Evolutionary conservation across 1,284 basidiomycete species (phyloP).

Genomic region (Rhizopogon hawkerae): DNA sequence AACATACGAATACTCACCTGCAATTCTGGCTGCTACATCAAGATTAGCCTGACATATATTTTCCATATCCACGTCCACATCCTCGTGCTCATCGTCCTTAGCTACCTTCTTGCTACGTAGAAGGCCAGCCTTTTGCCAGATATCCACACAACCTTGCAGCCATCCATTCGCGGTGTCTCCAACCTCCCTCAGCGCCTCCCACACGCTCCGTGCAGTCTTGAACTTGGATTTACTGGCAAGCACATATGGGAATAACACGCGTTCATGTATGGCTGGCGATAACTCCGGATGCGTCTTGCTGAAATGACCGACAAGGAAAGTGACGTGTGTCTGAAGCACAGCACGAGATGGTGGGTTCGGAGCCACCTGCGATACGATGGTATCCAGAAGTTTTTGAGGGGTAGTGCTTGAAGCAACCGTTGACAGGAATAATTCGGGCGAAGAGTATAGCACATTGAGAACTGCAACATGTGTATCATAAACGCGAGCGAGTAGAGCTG

Average conservation of each 20-base stretch:
- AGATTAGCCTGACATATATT: conserved; percentile 46
- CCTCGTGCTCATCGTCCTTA: conserved; percentile 27
- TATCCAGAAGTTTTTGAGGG: conserved; percentile 37
- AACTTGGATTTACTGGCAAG: conserved; percentile 65
- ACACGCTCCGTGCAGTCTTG: conserved; percentile 52
- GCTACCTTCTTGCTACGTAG: conserved; percentile 21
- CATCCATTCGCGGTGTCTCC: conserved; percentile 16
- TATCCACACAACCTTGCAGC: conserved; percentile 39
- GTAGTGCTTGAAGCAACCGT: conserved; percentile 25
- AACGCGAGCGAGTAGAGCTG: conserved; percentile 53
- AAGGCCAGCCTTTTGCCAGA: conserved; percentile 27
- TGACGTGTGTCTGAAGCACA: conserved; percentile 51
- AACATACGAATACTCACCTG: conserved; percentile 39
- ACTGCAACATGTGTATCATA: conserved; percentile 58
- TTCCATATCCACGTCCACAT: conserved; percentile 30
- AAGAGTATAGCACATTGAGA: conserved; percentile 57
- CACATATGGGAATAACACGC: conserved; percentile 64
- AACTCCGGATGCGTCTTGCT: conserved; percentile 28
- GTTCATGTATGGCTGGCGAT: conserved; percentile 44
- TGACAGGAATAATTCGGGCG: conserved; percentile 38
- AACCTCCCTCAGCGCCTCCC: conserved; percentile 46
- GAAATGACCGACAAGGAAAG: conserved; percentile 53
- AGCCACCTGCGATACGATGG: conserved; percentile 39
- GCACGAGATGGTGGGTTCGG: conserved; percentile 40
- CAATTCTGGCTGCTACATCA: conserved; percentile 47